A percentile compares a stretch with the other conserved stretches of the same genome.
These are phyloP conservation scores for Pseudocercospora ulei DNA, from an alignment of 2,329 filamentous ascomycete species.

Conservation along the genomic window DNA sequence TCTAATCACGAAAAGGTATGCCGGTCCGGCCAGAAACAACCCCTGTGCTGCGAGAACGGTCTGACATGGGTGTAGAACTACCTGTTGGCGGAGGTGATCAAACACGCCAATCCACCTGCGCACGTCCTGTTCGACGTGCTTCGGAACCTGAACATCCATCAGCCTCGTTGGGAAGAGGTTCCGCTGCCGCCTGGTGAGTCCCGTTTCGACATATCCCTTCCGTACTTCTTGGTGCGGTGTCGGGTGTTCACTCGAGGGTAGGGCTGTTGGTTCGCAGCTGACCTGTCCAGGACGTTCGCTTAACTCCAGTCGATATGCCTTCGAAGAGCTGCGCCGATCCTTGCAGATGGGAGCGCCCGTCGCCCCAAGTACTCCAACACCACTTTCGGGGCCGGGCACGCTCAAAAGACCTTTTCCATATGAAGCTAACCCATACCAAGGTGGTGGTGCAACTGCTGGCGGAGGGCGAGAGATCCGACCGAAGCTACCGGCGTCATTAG, in stretches of 20 bases:
- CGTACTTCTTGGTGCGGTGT: no score
- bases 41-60: constrained; percentile 13
- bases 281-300: constrained; percentile 32
- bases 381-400: constrained; percentile 23
- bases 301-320: constrained; percentile 30
- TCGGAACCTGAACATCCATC: constrained; percentile 37
- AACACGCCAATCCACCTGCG: constrained; percentile 39
- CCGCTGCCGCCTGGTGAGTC: constrained; percentile 45
- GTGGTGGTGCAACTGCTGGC: constrained; percentile 21
- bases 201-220: no score
- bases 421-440: constrained; percentile 24
- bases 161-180: constrained; percentile 44
- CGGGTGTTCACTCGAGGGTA: no score
- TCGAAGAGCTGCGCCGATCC: constrained; percentile 28
- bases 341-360: constrained; percentile 18
- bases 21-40: constrained; percentile 12
- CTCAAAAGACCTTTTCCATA: constrained; percentile 29
- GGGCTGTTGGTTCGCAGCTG: no score
- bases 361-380: constrained; percentile 27
- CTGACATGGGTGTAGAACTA: constrained; percentile 30
- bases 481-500: constrained; percentile 32
- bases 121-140: constrained; percentile 40
- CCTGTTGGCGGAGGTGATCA: constrained; percentile 47
- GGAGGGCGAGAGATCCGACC: constrained; percentile 41
- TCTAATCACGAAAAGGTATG: constrained; percentile 43